Evolutionary conservation across 192 early-diverging fungal genomes (phyloP).

Genomic region (Coemansia sp.): DNA sequence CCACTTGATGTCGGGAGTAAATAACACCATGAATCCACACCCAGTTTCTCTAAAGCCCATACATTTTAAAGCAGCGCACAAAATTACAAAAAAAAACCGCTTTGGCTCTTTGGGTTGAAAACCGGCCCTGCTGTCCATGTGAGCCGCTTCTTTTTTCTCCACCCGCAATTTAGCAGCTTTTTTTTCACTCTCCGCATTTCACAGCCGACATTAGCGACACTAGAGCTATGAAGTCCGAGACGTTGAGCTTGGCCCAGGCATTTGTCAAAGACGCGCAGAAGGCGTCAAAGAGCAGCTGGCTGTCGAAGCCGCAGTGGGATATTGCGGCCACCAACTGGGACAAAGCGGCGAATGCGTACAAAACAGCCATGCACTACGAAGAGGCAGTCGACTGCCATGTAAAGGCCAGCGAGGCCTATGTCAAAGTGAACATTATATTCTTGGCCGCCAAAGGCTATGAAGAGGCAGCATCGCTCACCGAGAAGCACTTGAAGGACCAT

Average conservation of each 20-base stretch:
- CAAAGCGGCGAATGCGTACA: constrained; percentile 39
- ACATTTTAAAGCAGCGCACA: too few species aligned
- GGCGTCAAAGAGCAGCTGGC: constrained; percentile 43
- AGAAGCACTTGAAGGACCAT: constrained; percentile 31
- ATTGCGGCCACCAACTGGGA: constrained; percentile 40
- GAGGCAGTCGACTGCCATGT: constrained; percentile 30
- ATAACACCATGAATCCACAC: too few species aligned
- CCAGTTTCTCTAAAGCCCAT: too few species aligned
- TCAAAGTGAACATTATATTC: constrained; percentile 30
- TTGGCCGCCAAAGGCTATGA: constrained; percentile 35
- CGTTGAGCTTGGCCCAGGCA: constrained; percentile 31
- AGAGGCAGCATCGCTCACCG: constrained; percentile 25
- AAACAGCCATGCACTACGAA: constrained; percentile 32
- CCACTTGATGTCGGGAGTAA: too few species aligned
- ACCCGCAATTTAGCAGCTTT: constrained; percentile 26
- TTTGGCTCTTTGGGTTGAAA: too few species aligned
- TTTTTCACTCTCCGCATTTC: background rate
- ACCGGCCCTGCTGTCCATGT: too few species aligned
- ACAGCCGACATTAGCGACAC: background rate
- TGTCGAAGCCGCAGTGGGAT: constrained; percentile 49
- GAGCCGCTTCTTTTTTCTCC: too few species aligned
- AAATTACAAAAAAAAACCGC: too few species aligned
- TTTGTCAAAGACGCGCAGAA: constrained; percentile 45
- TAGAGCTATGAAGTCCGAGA: constrained; percentile 24
- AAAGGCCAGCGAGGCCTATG: constrained; percentile 38